Conservation (phyloP, 768 basidiomycete species). For the Agrocybe chaxingu region DNA sequence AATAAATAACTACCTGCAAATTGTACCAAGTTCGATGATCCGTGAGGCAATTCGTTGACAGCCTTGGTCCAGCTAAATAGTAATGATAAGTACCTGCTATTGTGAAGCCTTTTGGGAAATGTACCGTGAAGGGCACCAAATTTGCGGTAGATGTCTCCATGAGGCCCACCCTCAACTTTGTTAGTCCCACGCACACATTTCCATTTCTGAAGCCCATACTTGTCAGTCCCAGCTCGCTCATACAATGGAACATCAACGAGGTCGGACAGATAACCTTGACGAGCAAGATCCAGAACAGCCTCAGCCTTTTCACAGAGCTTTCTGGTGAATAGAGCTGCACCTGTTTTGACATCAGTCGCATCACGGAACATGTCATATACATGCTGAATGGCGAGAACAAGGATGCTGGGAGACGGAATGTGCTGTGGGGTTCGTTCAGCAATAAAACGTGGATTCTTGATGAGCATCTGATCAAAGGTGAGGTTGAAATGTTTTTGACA, state of each 20-base stretch:
- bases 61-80: slow-evolving; percentile 18
- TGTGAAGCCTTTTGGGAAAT: too few species aligned
- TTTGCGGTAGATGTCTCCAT: slow-evolving; percentile 19
- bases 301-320: slow-evolving; percentile 12
- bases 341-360: slow-evolving; percentile 17
- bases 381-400: slow-evolving; percentile 17
- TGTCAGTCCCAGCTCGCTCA: slow-evolving; percentile 14
- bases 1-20: too few species aligned
- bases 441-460: slow-evolving; percentile 14
- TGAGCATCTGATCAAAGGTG: slow-evolving; percentile 19
- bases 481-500: slow-evolving; percentile 13
- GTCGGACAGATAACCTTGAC: slow-evolving; percentile 20
- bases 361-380: slow-evolving; percentile 16
- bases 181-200: slow-evolving; percentile 18
- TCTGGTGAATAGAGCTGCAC: slow-evolving; percentile 11
- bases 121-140: slow-evolving; percentile 18
- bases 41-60: slow-evolving; percentile 19
- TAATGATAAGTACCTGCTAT: too few species aligned
- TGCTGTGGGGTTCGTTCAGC: slow-evolving; percentile 10
- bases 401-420: slow-evolving; percentile 16
- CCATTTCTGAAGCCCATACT: slow-evolving; percentile 18
- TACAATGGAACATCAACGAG: slow-evolving; percentile 16
- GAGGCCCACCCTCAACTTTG: slow-evolving; percentile 23
- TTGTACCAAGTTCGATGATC: slow-evolving; percentile 23
- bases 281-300: slow-evolving; percentile 17